Percentiles rank a stretch among this genome's conserved stretches.
Evolutionary conservation across 1,139 yeast species (phyloP).

Genomic region (Wickerhamiella infanticola): DNA sequence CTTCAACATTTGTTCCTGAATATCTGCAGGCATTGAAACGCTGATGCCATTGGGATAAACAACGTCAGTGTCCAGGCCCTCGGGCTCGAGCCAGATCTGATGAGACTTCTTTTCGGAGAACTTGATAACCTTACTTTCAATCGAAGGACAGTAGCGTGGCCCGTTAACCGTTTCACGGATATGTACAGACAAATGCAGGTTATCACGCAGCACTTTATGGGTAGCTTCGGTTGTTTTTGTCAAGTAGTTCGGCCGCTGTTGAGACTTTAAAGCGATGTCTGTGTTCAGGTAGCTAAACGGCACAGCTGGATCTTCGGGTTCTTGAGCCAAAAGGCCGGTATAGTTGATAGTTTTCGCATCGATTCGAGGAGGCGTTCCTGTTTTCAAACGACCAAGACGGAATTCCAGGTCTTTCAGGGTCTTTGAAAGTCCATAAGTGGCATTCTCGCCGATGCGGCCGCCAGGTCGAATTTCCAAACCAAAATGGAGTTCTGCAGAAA

Average conservation of each 20-base stretch:
- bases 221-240: constrained; percentile 65
- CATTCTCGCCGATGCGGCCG: constrained; percentile 86
- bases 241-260: constrained; percentile 55
- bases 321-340: constrained; percentile 41
- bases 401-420: constrained; percentile 70
- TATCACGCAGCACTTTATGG: constrained; percentile 52
- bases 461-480: constrained; percentile 71
- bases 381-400: constrained; percentile 73
- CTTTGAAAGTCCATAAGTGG: constrained; percentile 75
- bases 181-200: constrained; percentile 73
- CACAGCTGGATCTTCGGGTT: constrained; percentile 64
- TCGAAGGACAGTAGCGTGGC: constrained; percentile 94
- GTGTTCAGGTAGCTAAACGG: constrained; percentile 88
- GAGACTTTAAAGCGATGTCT: constrained; percentile 34
- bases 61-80: constrained; percentile 70
- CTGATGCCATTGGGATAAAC: constrained; percentile 95
- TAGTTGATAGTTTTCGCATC: constrained; percentile 60
- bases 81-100: constrained; percentile 91
- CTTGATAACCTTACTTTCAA: constrained; percentile 74
- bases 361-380: constrained; percentile 94
- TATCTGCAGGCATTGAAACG: constrained; percentile 90
- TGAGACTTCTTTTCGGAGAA: constrained; percentile 67
- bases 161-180: constrained; percentile 91
- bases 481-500: constrained; percentile 87
- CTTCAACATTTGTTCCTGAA: constrained; percentile 57